phyloP scores from a whole-genome alignment of 23 red algal species.

The Gracilaria vermiculophylla region DNA sequence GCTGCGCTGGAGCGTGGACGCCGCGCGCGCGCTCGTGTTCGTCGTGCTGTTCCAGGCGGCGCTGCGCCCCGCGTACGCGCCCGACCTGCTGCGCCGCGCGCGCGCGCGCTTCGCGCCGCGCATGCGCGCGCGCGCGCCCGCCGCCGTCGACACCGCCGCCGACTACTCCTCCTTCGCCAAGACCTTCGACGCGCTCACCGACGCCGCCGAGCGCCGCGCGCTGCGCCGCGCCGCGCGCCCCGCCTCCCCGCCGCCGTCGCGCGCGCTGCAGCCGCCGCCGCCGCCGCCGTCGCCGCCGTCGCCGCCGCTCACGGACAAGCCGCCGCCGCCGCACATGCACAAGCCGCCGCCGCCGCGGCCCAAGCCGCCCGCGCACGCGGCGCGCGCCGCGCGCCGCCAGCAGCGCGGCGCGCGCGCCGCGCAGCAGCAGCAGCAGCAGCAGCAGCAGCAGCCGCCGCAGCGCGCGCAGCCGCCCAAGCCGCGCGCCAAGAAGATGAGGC shows the following conservation, averaged over 20 bases:
- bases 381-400: no score
- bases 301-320: no score
- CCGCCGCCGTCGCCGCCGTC: background rate
- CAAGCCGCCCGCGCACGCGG: no score
- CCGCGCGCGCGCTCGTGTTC: constrained; percentile 66
- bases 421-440: no score
- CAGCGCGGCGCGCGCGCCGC: no score
- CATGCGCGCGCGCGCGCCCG: no score
- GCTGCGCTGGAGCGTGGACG: constrained; percentile 68
- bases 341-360: no score
- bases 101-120: constrained; percentile 57
- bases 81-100: constrained; percentile 63
- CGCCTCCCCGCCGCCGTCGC: no score
- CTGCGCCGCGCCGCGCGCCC: no score
- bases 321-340: no score
- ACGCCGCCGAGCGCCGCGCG: background rate
- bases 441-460: no score
- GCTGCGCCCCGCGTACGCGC: constrained; percentile 61
- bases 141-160: background rate
- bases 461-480: background rate
- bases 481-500: constrained; percentile 30
- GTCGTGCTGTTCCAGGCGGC: constrained; percentile 63
- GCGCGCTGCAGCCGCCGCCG: no score
- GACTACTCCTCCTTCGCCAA: background rate
- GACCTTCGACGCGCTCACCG: background rate